These are phyloP conservation scores for Monosiga brevicollis DNA, from an alignment of 78 protist genomes.

Conservation along the genomic window DNA sequence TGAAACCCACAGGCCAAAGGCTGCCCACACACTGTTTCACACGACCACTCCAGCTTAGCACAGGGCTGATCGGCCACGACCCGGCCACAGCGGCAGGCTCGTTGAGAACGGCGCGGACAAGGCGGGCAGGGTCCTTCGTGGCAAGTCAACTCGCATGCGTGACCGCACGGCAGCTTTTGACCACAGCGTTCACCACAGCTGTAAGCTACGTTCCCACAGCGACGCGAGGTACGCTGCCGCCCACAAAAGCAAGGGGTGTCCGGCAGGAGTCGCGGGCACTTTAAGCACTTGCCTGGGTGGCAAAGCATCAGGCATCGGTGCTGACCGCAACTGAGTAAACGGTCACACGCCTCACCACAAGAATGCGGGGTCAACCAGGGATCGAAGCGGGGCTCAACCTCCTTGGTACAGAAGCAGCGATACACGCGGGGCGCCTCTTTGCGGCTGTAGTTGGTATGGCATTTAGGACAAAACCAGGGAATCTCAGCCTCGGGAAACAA, in stretches of 20 bases:
- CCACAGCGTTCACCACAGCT: background rate
- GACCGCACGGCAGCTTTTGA: background rate
- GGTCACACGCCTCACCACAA: background rate
- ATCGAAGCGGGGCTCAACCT: background rate
- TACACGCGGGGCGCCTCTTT: background rate
- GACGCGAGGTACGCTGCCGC: background rate
- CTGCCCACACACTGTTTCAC: background rate
- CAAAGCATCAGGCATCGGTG: slow-evolving; percentile 4
- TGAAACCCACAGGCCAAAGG: background rate
- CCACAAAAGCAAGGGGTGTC: background rate
- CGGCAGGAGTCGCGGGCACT: background rate
- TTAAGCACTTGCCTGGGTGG: slow-evolving; percentile 20
- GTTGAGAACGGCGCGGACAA: background rate
- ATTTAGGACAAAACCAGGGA: too few species aligned
- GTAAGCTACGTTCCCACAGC: background rate
- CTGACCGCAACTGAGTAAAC: background rate
- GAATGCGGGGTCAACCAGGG: slow-evolving; percentile 4
- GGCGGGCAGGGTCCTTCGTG: slow-evolving; percentile 3
- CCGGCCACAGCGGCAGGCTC: background rate
- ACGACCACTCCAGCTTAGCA: background rate
- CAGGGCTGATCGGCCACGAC: background rate
- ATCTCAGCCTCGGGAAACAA: too few species aligned
- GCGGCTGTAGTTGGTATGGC: background rate
- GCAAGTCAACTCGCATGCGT: background rate
- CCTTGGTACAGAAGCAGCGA: slow-evolving; percentile 2